Base-by-base conservation (phyloP, 169 alveolate genomes). In the Plasmodium coatneyi region DNA sequence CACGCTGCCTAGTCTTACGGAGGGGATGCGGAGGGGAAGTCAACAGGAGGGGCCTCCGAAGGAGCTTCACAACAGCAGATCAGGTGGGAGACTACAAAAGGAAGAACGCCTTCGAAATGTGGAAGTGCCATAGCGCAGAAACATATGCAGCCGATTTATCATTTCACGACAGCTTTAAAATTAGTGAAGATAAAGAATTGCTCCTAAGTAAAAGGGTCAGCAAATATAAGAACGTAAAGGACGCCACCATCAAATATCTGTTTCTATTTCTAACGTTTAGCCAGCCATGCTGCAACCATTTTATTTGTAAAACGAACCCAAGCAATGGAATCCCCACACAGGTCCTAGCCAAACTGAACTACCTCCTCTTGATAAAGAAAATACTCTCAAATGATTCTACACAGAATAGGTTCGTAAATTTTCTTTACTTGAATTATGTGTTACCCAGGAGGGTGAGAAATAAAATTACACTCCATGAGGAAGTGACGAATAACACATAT, bases 351-450 rank as follows among this genome's bases (percentile, higher is more conserved):
- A 87, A 87, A 60, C 82, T 87, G 41, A 87, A 87, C 49, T 87
- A 87, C 72, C 41, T 87, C 14, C 83, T 87, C 81, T 54, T 87
- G 46, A 25, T 87, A 87, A 87, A 79, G 49, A 87, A 79, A 9
- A 39, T 76, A 12, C 46, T 87, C 60, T 36, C 19, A 54, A 66
- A 79, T 56, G 93, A 87, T 56, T 78, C 71, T 2, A 16, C 79
- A 10, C 46, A 78, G 14, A 87, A 87, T 36, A 60, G 93, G 72
- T 79, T 39, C 41, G 3, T 87, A 28, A n/a, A 52, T 5, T 74
- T 72, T 32, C 79, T 87, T 9, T 79, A 52, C 36, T 19, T 46
- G n/a, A 84, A 72, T 74, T 41, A 72, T 72, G 76, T 72, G 19
- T 52, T 72, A 2, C 79, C 79, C n/a, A 84, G 41, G 25, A 46